phyloP scores from a whole-genome alignment of 176 grass and related monocot species.

The Avena insularis region DNA sequence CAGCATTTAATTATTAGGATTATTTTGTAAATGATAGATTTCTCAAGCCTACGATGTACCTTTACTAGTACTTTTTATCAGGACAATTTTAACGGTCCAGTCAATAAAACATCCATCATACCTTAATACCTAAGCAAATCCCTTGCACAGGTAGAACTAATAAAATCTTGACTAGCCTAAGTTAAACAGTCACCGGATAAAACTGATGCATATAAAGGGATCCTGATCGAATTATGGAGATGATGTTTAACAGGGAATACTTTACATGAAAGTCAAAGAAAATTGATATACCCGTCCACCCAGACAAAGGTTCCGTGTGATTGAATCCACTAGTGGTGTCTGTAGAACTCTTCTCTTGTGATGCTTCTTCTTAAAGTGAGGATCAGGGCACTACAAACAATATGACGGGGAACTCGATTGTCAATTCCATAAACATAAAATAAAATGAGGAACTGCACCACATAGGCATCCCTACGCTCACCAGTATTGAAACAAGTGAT shows the following conservation, averaged over 20 bases:
- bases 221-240: not conserved
- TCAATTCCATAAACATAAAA: conserved; percentile 13
- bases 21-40: not conserved
- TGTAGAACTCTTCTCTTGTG: conserved; percentile 96
- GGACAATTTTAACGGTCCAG: not conserved
- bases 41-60: not conserved
- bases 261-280: conserved; percentile 1
- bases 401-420: not conserved
- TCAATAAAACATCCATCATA: not conserved
- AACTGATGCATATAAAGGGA: not conserved
- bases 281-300: conserved; percentile 67
- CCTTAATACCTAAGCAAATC: not conserved
- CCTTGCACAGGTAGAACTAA: not conserved
- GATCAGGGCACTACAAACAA: conserved; percentile 81
- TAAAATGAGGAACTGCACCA: conserved; percentile 2
- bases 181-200: not conserved
- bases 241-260: not conserved
- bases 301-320: conserved; percentile 72
- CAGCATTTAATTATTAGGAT: not conserved
- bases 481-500: conserved; percentile 81
- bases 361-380: conserved; percentile 96
- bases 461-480: conserved; percentile 38
- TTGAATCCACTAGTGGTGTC: conserved; percentile 68
- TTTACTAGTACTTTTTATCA: not conserved
- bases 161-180: not conserved